A percentile compares a stretch with the other conserved stretches of the same genome.
phyloP scores from a whole-genome alignment of 495 filamentous ascomycete genomes.

The Podospora pseudocomata region DNA sequence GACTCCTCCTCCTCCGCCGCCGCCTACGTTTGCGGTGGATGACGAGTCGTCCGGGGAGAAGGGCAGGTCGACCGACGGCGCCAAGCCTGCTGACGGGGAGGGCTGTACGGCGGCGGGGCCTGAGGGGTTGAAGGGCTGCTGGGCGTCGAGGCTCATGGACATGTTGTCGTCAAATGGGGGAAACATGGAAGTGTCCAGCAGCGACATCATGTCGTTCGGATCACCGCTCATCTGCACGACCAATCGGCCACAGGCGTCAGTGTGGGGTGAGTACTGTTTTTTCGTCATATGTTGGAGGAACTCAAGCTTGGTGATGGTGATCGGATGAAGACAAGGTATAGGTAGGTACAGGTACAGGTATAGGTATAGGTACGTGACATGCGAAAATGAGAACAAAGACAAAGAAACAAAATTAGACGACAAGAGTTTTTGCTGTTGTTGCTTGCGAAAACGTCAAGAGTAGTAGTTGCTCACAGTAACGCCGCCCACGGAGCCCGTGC shows the following conservation, averaged over 20 bases:
- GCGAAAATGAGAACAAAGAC: constrained; percentile 1
- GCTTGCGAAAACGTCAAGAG: constrained; percentile 6
- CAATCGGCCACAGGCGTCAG: constrained; percentile 22
- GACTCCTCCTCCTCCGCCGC: background rate
- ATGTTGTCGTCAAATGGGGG: constrained; percentile 34
- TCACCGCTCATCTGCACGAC: constrained; percentile 31
- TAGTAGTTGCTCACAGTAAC: constrained; percentile 10
- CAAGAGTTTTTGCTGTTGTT: background rate
- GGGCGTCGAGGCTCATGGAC: constrained; percentile 37
- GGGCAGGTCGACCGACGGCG: constrained; percentile 3
- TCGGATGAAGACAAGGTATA: background rate
- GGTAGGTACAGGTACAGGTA: too few species aligned
- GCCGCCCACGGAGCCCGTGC: constrained; percentile 6
- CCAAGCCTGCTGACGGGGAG: constrained; percentile 6
- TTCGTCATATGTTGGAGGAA: background rate
- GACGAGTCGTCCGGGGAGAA: constrained; percentile 23
- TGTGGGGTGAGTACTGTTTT: constrained; percentile 9
- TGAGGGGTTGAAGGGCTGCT: constrained; percentile 17
- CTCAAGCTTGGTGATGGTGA: background rate
- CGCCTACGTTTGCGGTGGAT: constrained; percentile 1
- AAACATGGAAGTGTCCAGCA: constrained; percentile 39
- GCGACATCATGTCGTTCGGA: constrained; percentile 38
- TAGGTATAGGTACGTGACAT: background rate
- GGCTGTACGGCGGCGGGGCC: constrained; percentile 11
- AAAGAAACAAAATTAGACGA: constrained; percentile 7